Evolutionary conservation across 768 basidiomycete genomes (phyloP).

Genomic region (Rhodosporidiobolus sp.): DNA sequence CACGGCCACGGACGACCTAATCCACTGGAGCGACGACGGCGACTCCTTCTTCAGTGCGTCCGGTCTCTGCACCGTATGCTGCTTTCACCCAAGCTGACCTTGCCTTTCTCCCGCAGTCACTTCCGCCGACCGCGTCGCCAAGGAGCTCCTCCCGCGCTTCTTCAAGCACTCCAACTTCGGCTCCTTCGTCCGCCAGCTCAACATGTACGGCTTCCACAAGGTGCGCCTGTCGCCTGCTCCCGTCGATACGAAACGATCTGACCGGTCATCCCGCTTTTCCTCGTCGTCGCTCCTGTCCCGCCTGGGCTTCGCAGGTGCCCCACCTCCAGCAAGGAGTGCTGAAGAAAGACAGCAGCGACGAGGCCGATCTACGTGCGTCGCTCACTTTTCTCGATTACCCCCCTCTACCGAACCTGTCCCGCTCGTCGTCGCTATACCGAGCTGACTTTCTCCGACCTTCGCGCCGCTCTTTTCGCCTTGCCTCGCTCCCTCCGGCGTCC

Average conservation of each 20-base stretch:
- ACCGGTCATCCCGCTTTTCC: background rate
- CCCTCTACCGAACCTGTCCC: too few relatives aligned
- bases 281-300: background rate
- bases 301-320: conserved; percentile 62
- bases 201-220: conserved; percentile 95
- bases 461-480: too few relatives aligned
- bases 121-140: conserved; percentile 84
- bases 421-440: too few relatives aligned
- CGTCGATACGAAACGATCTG: too few relatives aligned
- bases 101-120: conserved; percentile 56
- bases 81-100: background rate
- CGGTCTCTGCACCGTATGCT: background rate
- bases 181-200: conserved; percentile 86
- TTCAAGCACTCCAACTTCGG: conserved; percentile 98
- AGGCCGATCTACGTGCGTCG: conserved; percentile 61
- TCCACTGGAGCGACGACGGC: conserved; percentile 85
- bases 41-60: conserved; percentile 82
- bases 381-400: background rate
- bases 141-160: conserved; percentile 83
- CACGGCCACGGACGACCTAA: conserved; percentile 72
- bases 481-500: background rate
- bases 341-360: conserved; percentile 65
- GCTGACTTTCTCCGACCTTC: background rate
- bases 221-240: conserved; percentile 47
- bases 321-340: conserved; percentile 93